Percentiles rank a stretch among this genome's conserved stretches.
phyloP scores from a whole-genome alignment of 495 filamentous ascomycete genomes.

The Xylaria grammica region DNA sequence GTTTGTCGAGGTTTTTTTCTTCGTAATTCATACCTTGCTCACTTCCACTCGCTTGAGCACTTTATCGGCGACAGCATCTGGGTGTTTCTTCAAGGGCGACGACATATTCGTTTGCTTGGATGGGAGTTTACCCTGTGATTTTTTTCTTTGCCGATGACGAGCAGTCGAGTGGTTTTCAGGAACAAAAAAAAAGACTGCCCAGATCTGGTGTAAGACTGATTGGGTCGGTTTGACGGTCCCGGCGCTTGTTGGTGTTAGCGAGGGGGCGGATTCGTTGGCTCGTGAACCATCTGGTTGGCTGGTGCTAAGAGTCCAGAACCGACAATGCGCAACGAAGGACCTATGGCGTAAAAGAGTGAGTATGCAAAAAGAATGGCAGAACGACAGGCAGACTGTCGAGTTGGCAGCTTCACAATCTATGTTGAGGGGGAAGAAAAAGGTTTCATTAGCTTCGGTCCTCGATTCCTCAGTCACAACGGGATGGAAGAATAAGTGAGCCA shows the following conservation, averaged over 20 bases:
- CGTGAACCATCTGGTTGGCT: conserved; percentile 21
- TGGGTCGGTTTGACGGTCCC: conserved; percentile 37
- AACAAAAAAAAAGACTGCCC: conserved; percentile 11
- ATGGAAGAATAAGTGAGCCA: conserved; percentile 2
- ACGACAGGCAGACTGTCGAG: conserved; percentile 7
- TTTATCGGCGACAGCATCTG: conserved; percentile 70
- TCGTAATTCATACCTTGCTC: conserved; percentile 70
- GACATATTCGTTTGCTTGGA: conserved; percentile 52
- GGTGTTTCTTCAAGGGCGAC: conserved; percentile 62
- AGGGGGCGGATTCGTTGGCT: conserved; percentile 23
- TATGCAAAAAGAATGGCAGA: conserved; percentile 3
- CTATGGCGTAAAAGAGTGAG: conserved; percentile 15
- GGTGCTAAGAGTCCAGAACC: conserved; percentile 1
- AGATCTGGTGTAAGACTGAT: conserved; percentile 30
- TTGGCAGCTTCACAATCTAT: not conserved
- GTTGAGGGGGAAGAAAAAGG: conserved; percentile 3
- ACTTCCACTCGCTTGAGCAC: conserved; percentile 77
- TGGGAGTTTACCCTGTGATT: conserved; percentile 21
- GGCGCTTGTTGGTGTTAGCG: conserved; percentile 47
- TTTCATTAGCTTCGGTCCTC: not conserved
- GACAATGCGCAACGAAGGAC: not conserved
- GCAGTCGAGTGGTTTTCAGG: conserved; percentile 31
- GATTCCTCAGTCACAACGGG: conserved; percentile 8
- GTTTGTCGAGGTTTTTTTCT: not conserved
- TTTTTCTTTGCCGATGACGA: conserved; percentile 23